phyloP scores from a whole-genome alignment of 306 rosid species.

The Medicago arabica region DNA sequence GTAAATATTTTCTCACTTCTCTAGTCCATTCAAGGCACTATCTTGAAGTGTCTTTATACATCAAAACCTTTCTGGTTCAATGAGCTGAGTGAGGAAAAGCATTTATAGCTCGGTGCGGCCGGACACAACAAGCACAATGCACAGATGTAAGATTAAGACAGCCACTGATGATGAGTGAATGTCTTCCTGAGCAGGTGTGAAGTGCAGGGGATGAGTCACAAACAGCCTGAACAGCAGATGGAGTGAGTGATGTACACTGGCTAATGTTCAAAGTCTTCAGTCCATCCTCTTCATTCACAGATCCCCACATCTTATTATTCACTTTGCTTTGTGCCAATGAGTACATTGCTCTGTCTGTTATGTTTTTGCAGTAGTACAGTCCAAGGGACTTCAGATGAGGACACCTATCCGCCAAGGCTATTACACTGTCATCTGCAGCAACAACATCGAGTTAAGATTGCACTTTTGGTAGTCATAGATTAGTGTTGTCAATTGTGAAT shows the following conservation, averaged over 20 bases:
- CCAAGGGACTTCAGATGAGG: conserved; percentile 80
- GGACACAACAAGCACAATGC: conserved; percentile 83
- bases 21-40: conserved; percentile 32
- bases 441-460: conserved; percentile 20
- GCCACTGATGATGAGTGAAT: conserved; percentile 91
- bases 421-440: conserved; percentile 86
- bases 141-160: conserved; percentile 80
- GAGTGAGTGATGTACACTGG: conserved; percentile 97
- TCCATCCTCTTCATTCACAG: conserved; percentile 78
- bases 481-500: too few species aligned
- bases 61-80: conserved; percentile 39
- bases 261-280: conserved; percentile 79
- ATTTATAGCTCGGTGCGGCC: conserved; percentile 58
- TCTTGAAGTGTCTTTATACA: conserved; percentile 2
- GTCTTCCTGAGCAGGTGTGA: conserved; percentile 90
- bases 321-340: conserved; percentile 83
- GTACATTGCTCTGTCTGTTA: conserved; percentile 93
- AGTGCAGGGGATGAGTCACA: conserved; percentile 87
- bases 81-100: conserved; percentile 61
- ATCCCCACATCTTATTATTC: conserved; percentile 68
- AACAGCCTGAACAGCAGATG: conserved; percentile 87
- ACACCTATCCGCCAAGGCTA: conserved; percentile 79
- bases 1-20: background rate
- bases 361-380: conserved; percentile 90
- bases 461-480: background rate